Evolutionary conservation across 2,329 filamentous ascomycete species (phyloP).

Genomic region (Tolypocladium album): DNA sequence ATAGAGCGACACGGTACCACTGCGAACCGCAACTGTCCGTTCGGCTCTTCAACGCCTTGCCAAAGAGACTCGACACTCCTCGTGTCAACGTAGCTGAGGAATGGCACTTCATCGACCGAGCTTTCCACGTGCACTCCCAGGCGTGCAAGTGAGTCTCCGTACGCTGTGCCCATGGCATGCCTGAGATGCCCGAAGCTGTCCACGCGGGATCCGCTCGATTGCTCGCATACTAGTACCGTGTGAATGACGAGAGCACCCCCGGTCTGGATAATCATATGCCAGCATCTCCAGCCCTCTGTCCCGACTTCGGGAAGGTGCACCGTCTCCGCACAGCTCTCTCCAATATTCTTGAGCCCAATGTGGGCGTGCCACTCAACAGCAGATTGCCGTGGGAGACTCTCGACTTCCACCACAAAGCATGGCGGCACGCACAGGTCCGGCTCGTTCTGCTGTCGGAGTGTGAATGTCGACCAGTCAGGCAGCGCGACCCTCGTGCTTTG

Average conservation of each 20-base stretch:
- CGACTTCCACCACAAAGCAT: conserved; percentile 65
- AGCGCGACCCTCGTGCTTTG: conserved; percentile 18
- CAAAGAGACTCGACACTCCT: conserved; percentile 8
- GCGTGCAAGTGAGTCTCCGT: conserved; percentile 11
- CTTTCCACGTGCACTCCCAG: conserved; percentile 7
- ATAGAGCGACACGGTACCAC: conserved; percentile 26
- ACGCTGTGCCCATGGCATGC: conserved; percentile 8
- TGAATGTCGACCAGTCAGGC: conserved; percentile 40
- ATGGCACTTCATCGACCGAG: conserved; percentile 10
- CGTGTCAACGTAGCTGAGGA: conserved; percentile 21
- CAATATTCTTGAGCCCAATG: conserved; percentile 38
- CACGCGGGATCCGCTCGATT: background rate
- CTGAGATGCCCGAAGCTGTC: conserved; percentile 4
- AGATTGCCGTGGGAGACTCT: conserved; percentile 62
- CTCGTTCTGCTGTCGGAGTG: conserved; percentile 23
- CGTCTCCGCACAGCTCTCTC: conserved; percentile 16
- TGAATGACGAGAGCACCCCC: conserved; percentile 15
- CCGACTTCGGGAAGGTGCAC: conserved; percentile 7
- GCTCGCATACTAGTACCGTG: conserved; percentile 14
- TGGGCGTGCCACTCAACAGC: conserved; percentile 77
- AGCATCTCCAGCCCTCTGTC: conserved; percentile 15
- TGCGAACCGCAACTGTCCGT: conserved; percentile 7
- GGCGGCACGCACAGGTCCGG: conserved; percentile 40
- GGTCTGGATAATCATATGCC: conserved; percentile 16
- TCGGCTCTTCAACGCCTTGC: conserved; percentile 2